Evolutionary conservation across 805 yeast species (phyloP).

Genomic region (Nakazawaea ambrosiae): DNA sequence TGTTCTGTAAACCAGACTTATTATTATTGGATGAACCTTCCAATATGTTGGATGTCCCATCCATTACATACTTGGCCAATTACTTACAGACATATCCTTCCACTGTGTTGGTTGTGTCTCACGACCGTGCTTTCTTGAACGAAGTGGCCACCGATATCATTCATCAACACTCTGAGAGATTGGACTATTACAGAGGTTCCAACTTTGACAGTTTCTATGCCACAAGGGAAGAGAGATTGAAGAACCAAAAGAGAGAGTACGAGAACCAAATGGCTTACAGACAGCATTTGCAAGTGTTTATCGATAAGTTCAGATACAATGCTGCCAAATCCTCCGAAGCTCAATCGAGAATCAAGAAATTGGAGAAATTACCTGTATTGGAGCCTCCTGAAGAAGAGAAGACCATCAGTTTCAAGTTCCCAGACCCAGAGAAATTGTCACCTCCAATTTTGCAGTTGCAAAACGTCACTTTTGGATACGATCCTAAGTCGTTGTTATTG

Average conservation of each 20-base stretch:
- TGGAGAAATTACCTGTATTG: constrained; percentile 87
- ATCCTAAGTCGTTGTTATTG: constrained; percentile 55
- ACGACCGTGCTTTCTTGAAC: constrained; percentile 93
- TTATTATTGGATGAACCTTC: constrained; percentile 96
- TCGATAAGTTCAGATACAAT: constrained; percentile 93
- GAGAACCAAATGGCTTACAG: constrained; percentile 97
- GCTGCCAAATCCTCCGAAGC: constrained; percentile 98
- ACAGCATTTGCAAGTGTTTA: constrained; percentile 87
- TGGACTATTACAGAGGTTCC: constrained; percentile 92
- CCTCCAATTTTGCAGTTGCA: constrained; percentile 91
- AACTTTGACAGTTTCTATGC: constrained; percentile 90
- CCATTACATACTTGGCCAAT: constrained; percentile 87
- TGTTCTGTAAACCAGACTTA: constrained; percentile 94
- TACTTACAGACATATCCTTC: constrained; percentile 87
- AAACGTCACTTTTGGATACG: constrained; percentile 82
- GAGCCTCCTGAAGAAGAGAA: constrained; percentile 95
- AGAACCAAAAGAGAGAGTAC: constrained; percentile 89
- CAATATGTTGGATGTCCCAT: constrained; percentile 99
- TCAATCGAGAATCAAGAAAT: constrained; percentile 92
- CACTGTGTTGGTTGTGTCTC: constrained; percentile 93
- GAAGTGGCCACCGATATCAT: constrained; percentile 98
- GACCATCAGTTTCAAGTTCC: constrained; percentile 78
- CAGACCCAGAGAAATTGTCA: constrained; percentile 88
- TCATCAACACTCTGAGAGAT: constrained; percentile 94
- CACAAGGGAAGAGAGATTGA: constrained; percentile 91